Percentiles rank a stretch among this genome's conserved stretches.
Conservation (phyloP, 164 flowering plant genomes). For the Magnolia changhungtana region DNA sequence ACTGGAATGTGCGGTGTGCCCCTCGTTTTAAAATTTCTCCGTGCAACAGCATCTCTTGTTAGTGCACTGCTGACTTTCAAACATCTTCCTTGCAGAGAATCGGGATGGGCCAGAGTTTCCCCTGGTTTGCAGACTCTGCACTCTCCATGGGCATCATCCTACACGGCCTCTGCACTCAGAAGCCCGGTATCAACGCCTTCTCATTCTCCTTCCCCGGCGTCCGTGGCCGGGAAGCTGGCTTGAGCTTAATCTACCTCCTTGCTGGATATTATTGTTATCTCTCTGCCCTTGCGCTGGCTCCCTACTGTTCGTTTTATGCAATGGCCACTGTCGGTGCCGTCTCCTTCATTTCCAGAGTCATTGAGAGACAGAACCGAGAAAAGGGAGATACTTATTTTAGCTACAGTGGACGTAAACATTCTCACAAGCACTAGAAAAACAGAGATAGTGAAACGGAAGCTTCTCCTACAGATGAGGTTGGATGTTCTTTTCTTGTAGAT, state of each 20-base stretch:
- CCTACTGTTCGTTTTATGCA: constrained; percentile 70
- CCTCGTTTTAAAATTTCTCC: too few relatives aligned
- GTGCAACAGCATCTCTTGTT: too few relatives aligned
- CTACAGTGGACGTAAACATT: constrained; percentile 53
- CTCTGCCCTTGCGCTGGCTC: constrained; percentile 64
- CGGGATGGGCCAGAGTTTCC: constrained; percentile 58
- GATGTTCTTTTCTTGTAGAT: background rate
- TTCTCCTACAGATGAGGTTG: background rate
- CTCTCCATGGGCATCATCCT: constrained; percentile 73
- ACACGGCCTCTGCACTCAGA: constrained; percentile 64
- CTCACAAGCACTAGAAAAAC: constrained; percentile 56
- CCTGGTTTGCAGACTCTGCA: constrained; percentile 72
- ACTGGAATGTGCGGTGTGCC: too few relatives aligned
- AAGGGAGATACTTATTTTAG: constrained; percentile 46
- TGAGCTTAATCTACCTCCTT: constrained; percentile 56
- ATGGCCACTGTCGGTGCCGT: constrained; percentile 72
- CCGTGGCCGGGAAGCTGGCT: constrained; percentile 41
- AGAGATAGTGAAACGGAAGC: background rate
- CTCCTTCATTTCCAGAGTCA: constrained; percentile 42
- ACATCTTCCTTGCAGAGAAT: constrained; percentile 58
- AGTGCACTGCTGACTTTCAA: background rate
- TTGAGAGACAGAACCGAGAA: constrained; percentile 43
- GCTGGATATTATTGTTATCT: constrained; percentile 70
- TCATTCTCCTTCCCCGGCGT: constrained; percentile 38
- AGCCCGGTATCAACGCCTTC: constrained; percentile 51